Evolutionary conservation across 768 basidiomycete species (phyloP).

Genomic region (Pisolithus sp.): DNA sequence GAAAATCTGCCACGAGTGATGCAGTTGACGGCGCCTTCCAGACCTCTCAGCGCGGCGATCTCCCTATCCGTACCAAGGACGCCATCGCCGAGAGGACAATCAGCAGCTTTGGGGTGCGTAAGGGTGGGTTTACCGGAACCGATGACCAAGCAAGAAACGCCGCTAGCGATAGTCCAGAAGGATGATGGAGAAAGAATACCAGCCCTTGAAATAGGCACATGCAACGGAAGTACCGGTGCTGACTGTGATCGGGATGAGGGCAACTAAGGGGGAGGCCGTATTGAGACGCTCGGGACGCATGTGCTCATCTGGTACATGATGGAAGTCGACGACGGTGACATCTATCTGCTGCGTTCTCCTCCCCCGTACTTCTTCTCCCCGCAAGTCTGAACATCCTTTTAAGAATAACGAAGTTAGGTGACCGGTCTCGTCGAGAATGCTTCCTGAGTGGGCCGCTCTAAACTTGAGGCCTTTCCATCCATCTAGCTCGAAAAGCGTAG

Average conservation of each 20-base stretch:
- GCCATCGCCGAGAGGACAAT: constrained; percentile 19
- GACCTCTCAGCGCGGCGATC: constrained; percentile 21
- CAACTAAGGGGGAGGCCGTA: constrained; percentile 4
- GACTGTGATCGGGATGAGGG: constrained; percentile 16
- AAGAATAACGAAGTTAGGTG: constrained; percentile 12
- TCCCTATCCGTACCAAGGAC: constrained; percentile 13
- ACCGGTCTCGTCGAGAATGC: constrained; percentile 6
- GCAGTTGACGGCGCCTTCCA: constrained; percentile 17
- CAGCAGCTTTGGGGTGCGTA: constrained; percentile 10
- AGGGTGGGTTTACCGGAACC: constrained; percentile 21
- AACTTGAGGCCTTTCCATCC: constrained; percentile 24
- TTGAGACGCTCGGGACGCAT: constrained; percentile 3
- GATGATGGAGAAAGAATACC: constrained; percentile 28
- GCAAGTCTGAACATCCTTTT: constrained; percentile 3
- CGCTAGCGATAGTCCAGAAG: constrained; percentile 21
- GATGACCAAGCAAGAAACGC: constrained; percentile 19
- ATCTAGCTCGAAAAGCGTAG: constrained; percentile 20
- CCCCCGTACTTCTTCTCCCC: background rate
- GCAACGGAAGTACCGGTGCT: constrained; percentile 15
- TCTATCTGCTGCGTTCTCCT: background rate
- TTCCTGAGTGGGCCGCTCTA: constrained; percentile 11
- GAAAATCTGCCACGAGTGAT: constrained; percentile 23
- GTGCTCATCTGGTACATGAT: constrained; percentile 1
- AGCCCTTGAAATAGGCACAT: constrained; percentile 22
- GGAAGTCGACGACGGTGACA: constrained; percentile 11